Percentiles rank a stretch among this genome's conserved stretches.
phyloP scores from a whole-genome alignment of 2,329 filamentous ascomycete species.

The Aspergillus puulaauensis region DNA sequence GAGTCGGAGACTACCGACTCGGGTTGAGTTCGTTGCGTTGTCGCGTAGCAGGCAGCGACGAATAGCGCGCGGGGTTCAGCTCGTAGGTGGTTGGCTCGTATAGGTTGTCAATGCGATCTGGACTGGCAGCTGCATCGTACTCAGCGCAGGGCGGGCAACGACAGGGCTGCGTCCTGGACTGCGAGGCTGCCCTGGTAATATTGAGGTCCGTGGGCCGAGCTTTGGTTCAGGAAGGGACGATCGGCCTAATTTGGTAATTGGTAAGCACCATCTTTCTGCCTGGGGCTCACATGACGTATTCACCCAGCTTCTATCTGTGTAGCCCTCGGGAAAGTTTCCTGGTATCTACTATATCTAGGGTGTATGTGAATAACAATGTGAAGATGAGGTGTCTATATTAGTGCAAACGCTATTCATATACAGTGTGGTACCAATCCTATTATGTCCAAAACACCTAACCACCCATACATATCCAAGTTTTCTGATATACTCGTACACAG shows the following conservation, averaged over 20 bases:
- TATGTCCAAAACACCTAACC: slow-evolving; percentile 5
- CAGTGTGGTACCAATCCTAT: slow-evolving; percentile 8
- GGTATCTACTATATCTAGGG: background rate
- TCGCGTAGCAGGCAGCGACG: slow-evolving; percentile 3
- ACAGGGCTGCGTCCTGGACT: background rate
- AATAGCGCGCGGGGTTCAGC: background rate
- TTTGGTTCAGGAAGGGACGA: slow-evolving; percentile 6
- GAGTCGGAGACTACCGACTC: background rate
- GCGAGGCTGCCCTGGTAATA: background rate
- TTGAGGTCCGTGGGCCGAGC: background rate
- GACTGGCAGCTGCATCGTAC: slow-evolving; percentile 9
- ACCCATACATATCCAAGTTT: background rate
- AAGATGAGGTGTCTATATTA: background rate
- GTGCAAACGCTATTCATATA: slow-evolving; percentile 1
- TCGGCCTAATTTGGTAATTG: slow-evolving; percentile 18
- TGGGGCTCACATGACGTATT: slow-evolving; percentile 1
- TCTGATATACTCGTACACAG: background rate
- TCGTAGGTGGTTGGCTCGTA: background rate
- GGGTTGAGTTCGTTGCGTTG: background rate
- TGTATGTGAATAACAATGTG: background rate
- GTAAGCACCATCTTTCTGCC: slow-evolving; percentile 8
- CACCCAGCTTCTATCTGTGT: too few relatives aligned
- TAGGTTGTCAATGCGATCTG: background rate
- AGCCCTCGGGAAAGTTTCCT: too few relatives aligned
- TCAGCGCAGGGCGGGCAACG: background rate